Conservation (phyloP, 2,329 filamentous ascomycete genomes). For the Xylariaceae sp. region DNA sequence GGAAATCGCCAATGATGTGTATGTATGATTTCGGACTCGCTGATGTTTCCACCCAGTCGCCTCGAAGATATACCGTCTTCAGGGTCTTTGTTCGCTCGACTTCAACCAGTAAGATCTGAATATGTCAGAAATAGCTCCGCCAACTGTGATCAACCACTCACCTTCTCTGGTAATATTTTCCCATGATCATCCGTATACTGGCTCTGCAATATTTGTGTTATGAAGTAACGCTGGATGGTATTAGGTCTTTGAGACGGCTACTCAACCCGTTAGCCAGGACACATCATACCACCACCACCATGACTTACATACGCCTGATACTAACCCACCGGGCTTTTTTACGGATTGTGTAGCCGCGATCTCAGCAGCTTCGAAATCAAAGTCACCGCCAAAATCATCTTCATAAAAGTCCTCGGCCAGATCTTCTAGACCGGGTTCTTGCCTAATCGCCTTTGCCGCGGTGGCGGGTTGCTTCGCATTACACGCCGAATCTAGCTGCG, state of each 20-base stretch:
- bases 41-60: slow-evolving; percentile 80
- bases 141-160: slow-evolving; percentile 35
- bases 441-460: slow-evolving; percentile 10
- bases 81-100: slow-evolving; percentile 64
- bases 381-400: slow-evolving; percentile 68
- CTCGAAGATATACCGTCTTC: slow-evolving; percentile 69
- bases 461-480: slow-evolving; percentile 14
- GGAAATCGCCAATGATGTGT: slow-evolving; percentile 78
- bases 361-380: slow-evolving; percentile 74
- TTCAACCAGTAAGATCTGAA: slow-evolving; percentile 72
- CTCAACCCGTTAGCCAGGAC: slow-evolving; percentile 57
- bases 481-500: slow-evolving; percentile 32
- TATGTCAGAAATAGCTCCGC: slow-evolving; percentile 14
- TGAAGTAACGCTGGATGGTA: slow-evolving; percentile 80
- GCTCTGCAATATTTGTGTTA: slow-evolving; percentile 67
- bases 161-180: slow-evolving; percentile 63
- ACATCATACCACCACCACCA: slow-evolving; percentile 24
- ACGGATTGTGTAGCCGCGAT: slow-evolving; percentile 65
- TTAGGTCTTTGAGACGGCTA: slow-evolving; percentile 63
- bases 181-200: slow-evolving; percentile 62
- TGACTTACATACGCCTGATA: slow-evolving; percentile 50
- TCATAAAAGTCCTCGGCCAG: slow-evolving; percentile 48
- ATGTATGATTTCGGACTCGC: slow-evolving; percentile 71
- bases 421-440: slow-evolving; percentile 30
- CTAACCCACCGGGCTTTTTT: slow-evolving; percentile 28